Base-by-base conservation (phyloP, 208 protist species). In the Leishmania arabica region DNA sequence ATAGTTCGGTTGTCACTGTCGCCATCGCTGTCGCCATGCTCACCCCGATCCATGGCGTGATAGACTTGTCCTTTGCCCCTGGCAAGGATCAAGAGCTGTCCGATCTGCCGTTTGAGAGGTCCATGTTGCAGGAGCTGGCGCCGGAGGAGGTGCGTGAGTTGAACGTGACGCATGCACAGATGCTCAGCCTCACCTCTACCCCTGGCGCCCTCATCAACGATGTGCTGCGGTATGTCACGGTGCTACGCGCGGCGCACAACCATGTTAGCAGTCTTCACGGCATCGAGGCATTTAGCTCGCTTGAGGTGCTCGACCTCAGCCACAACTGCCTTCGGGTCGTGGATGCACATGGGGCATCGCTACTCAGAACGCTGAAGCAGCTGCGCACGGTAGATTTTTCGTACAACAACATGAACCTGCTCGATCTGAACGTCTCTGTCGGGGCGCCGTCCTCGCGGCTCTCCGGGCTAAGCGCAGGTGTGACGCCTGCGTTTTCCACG, bases 301-400 rank as follows among this genome's bases (percentile, higher is more conserved):
- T 98, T 7, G 90, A 96, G 85, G 85, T 93, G 60, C 87, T 98
- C 17, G 88, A 98, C 82, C 64, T 95, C 5, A 92, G 91, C 77
- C 82, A 96, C 84, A 98, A 98, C 80, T 42, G 54, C 24, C 37
- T 98, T 17, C 86, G 82, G 17, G 89, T 94, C 58, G 75, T 95
- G 24, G 95, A 98, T 78, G 80, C 84, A 0, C 84, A 92, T 68
- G 83, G 87, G 17, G 80, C 87, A 24, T 77, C 85, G 11, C 82
- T 94, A 37, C 85, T 98, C 47, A 75, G 80, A n/a, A 74, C 80
- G 40, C 85, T 98, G 70, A 69, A 65, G 24, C 83, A 79, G 8
- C 85, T 98, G 6, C 84, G 76, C 31, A 77, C 74, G 6, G 60
- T 95, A 15, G 90, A 96, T 74, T 84, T 98, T 37, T 95, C 92